Percentiles rank a stretch among this genome's conserved stretches.
Conservation (phyloP, 2,329 filamentous ascomycete species). For the Trichoderma polysporum region DNA sequence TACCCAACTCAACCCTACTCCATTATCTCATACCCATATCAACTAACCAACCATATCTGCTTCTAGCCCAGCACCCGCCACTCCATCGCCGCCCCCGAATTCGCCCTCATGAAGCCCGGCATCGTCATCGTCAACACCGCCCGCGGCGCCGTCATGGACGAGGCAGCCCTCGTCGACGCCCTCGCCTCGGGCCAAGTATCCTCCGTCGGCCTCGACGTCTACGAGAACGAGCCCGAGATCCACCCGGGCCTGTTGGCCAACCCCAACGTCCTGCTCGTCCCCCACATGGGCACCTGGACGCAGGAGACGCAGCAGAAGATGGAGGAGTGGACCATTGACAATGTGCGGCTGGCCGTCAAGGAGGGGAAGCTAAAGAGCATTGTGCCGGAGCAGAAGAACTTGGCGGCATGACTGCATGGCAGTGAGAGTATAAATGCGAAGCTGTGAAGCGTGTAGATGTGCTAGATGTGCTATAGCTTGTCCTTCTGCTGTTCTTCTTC, state of each 20-base stretch:
- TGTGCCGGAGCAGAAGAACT: conserved; percentile 65
- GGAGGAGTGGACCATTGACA: conserved; percentile 74
- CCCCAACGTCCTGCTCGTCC: conserved; percentile 70
- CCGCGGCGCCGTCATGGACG: conserved; percentile 78
- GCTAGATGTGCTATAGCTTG: neutral
- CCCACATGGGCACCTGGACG: conserved; percentile 86
- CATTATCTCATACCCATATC: no score
- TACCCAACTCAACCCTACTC: neutral
- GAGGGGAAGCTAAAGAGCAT: conserved; percentile 63
- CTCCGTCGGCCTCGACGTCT: conserved; percentile 76
- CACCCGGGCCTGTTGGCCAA: conserved; percentile 72
- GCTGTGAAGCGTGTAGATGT: neutral
- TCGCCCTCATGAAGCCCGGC: conserved; percentile 74
- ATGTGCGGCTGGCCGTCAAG: conserved; percentile 63
- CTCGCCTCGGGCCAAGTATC: conserved; percentile 68
- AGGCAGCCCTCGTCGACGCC: conserved; percentile 73
- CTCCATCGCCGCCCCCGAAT: conserved; percentile 69
- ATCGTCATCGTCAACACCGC: conserved; percentile 81
- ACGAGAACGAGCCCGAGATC: conserved; percentile 75
- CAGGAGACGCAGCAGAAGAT: conserved; percentile 64
- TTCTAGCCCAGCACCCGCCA: conserved; percentile 64
- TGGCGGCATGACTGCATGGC: conserved; percentile 2
- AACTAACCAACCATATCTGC: neutral
- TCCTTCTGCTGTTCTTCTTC: no score
- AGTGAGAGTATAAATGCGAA: neutral